Evolutionary conservation across 1,284 basidiomycete species (phyloP).

Genomic region (Moesziomyces antarcticus): DNA sequence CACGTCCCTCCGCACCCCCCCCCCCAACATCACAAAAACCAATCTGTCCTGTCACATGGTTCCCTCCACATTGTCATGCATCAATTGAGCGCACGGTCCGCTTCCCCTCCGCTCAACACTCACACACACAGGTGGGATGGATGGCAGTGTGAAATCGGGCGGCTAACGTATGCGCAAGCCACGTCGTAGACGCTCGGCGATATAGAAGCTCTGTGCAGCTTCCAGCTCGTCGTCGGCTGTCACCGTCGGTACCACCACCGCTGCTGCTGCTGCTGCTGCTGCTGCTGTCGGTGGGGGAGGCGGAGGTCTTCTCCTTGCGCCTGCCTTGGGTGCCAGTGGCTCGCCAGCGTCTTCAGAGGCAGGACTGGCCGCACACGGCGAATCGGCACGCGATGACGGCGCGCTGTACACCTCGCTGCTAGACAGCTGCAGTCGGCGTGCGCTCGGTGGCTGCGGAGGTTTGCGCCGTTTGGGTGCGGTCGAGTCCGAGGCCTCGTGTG

Average conservation of each 20-base stretch:
- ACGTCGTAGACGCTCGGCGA: conserved; percentile 34
- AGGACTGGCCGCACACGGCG: conserved; percentile 5
- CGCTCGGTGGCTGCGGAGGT: conserved; percentile 29
- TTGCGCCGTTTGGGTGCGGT: conserved; percentile 17
- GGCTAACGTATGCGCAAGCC: conserved; percentile 27
- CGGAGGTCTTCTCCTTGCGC: conserved; percentile 9
- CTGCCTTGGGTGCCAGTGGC: neutral
- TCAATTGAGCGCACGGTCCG: no score
- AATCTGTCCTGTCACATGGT: no score
- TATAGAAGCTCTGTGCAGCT: conserved; percentile 27
- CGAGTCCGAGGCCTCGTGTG: conserved; percentile 8
- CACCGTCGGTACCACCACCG: neutral
- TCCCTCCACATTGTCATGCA: no score
- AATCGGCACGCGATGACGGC: neutral
- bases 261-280: neutral
- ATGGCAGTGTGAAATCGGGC: no score
- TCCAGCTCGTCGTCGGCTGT: conserved; percentile 17
- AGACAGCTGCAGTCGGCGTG: conserved; percentile 18
- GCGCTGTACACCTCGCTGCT: conserved; percentile 4
- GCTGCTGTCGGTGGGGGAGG: conserved; percentile 8
- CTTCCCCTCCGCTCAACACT: no score
- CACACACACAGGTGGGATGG: no score
- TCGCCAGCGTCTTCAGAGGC: conserved; percentile 6
- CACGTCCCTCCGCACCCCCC: no score
- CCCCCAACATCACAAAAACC: no score